Conservation (phyloP, 2,329 filamentous ascomycete species). For the Zymoseptoria ardabiliae region DNA sequence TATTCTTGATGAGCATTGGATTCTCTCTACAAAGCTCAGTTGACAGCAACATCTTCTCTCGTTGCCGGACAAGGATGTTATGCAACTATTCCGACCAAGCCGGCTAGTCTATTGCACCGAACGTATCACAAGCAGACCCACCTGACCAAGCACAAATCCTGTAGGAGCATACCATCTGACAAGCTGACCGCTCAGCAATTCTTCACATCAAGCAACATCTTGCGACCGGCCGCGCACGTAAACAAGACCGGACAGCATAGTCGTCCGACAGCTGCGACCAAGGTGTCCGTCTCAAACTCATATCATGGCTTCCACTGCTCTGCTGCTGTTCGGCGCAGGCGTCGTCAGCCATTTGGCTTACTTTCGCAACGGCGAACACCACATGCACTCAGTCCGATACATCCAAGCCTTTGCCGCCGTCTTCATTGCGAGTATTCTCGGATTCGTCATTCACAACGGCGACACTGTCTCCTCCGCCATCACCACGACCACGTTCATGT, state of each 20-base stretch:
- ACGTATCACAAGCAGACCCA: background rate
- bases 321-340: conserved; percentile 7
- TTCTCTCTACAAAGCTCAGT: background rate
- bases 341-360: conserved; percentile 19
- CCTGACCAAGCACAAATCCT: background rate
- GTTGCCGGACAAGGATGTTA: background rate
- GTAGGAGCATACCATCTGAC: background rate
- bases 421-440: conserved; percentile 6
- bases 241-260: background rate
- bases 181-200: background rate
- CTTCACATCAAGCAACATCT: background rate
- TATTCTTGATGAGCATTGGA: background rate
- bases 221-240: background rate
- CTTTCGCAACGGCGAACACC: conserved; percentile 23
- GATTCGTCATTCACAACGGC: conserved; percentile 7
- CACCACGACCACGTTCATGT: conserved; percentile 5
- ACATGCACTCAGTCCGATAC: conserved; percentile 19
- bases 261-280: background rate
- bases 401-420: conserved; percentile 10
- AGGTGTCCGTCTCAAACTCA: background rate
- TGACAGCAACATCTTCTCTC: background rate
- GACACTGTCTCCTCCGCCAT: conserved; percentile 4
- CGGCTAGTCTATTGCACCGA: background rate
- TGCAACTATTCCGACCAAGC: background rate
- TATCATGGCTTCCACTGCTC: background rate